A percentile compares a stretch with the other conserved stretches of the same genome.
Evolutionary conservation across 1,139 yeast species (phyloP).

Genomic region (Candida mesenterica): DNA sequence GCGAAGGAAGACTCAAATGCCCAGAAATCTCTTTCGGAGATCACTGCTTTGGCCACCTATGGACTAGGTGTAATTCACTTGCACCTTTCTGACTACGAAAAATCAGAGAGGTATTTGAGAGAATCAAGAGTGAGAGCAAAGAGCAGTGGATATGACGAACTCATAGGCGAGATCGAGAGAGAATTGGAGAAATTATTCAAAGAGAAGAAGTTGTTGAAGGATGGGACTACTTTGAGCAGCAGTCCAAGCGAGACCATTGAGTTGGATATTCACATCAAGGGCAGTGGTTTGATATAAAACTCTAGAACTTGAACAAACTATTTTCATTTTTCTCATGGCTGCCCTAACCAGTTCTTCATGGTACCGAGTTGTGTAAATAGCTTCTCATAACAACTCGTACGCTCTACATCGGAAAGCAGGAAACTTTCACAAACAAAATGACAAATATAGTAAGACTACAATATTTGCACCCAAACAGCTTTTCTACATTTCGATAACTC

Average conservation of each 20-base stretch:
- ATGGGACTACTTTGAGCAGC: conserved; percentile 9
- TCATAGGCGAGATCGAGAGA: conserved; percentile 63
- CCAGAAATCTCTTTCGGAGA: conserved; percentile 7
- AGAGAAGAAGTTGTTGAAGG: conserved; percentile 43
- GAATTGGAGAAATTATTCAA: conserved; percentile 59
- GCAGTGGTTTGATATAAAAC: background rate
- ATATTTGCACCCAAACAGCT: too few species aligned
- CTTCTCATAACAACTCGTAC: too few species aligned
- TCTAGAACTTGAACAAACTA: too few species aligned
- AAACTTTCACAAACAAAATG: too few species aligned
- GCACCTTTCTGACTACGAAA: conserved; percentile 52
- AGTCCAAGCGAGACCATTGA: conserved; percentile 7
- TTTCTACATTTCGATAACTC: too few species aligned
- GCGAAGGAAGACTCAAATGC: conserved; percentile 3
- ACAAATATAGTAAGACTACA: too few species aligned
- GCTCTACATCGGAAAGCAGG: too few species aligned
- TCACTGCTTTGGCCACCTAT: conserved; percentile 73
- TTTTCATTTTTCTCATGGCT: too few species aligned
- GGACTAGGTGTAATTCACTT: conserved; percentile 79
- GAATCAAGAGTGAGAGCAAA: conserved; percentile 74
- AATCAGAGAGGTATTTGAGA: conserved; percentile 61
- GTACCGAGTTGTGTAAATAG: too few species aligned
- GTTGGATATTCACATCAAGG: conserved; percentile 13
- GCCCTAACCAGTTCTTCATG: too few species aligned
- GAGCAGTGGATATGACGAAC: conserved; percentile 62